Evolutionary conservation across 257 asterid genomes (phyloP), one percentile per base, ranked within the genome.

Genomic region (Ilex asprella): DNA sequence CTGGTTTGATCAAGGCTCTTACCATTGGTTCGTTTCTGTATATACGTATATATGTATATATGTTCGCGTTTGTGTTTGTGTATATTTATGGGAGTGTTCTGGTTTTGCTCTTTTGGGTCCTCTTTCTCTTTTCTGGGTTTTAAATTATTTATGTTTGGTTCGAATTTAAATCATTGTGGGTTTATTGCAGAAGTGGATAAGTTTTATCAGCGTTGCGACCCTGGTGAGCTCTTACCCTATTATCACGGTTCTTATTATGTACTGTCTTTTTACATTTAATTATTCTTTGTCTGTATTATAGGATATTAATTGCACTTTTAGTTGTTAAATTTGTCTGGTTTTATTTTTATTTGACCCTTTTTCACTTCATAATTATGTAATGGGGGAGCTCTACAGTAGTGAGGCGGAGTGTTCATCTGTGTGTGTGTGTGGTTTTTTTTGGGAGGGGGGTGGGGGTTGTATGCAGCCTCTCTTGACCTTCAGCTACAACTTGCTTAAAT

Each of bases 131-230:
- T 15, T 15, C 3, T 11, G 16, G 14, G 54, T 49, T 11, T 49
- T 12, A 11, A 49, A 49, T 49, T 49, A 7, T 2, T 35, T 35
- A 35, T 35, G 5, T 35, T 35, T 35, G 8, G 8, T 56, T 62
- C 30, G 46, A 49, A 41, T 59, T 7, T 56, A 0, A 35, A 11
- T 50, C 31, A 57, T 60, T 6, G 56, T 62, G 52, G 41, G 41
- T 27, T 61, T 31, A 53, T 69, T 68, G 82, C 86, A 88, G 95
- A 86, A 57, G 81, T 80, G 13, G 82, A 78, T 55, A 83, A 72
- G 65, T 86, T 88, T 73, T 77, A 61, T 71, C 82, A 81, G 82
- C 83, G 70, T 79, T 86, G 96, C 30, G 93, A 86, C 69, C 96
- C 96, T 7, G 95, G 95, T 86, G 71, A 83, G 93, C 67, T 73